Conservation (phyloP, 1,284 basidiomycete species). For the Boletellus sp. region DNA sequence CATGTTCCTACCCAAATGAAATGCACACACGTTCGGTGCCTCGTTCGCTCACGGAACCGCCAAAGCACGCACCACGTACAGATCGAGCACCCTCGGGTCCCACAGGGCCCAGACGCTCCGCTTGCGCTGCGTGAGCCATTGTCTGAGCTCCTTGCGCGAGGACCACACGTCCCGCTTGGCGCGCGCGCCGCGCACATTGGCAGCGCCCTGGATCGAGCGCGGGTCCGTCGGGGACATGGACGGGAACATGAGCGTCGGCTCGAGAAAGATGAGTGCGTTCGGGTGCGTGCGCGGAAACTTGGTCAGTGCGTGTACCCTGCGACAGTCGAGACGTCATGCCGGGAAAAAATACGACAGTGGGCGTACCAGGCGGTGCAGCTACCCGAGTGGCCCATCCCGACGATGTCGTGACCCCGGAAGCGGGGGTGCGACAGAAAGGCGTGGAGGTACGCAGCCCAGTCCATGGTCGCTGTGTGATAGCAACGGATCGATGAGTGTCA, state of each 20-base stretch:
- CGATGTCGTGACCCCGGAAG: constrained; percentile 20
- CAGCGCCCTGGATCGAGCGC: constrained; percentile 25
- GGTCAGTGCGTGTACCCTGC: constrained; percentile 21
- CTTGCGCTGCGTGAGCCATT: constrained; percentile 17
- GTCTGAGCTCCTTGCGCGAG: constrained; percentile 19
- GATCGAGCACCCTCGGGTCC: constrained; percentile 24
- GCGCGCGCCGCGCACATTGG: constrained; percentile 28
- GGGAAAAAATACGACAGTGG: background rate
- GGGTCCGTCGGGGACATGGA: constrained; percentile 23
- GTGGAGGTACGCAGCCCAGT: constrained; percentile 22
- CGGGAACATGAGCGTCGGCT: constrained; percentile 34
- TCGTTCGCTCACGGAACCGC: too few relatives aligned
- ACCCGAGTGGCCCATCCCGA: constrained; percentile 29
- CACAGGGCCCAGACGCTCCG: constrained; percentile 27
- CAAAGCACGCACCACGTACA: constrained; percentile 23
- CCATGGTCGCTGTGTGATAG: constrained; percentile 17
- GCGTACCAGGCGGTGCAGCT: constrained; percentile 28
- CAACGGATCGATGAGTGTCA: background rate
- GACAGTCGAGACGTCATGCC: background rate
- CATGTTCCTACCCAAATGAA: constrained; percentile 31
- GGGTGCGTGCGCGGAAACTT: constrained; percentile 14
- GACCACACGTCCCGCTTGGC: constrained; percentile 26
- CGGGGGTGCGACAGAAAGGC: constrained; percentile 24
- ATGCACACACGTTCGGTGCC: too few relatives aligned
- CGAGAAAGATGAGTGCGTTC: constrained; percentile 24